Evolutionary conservation across 345 rosid species (phyloP).

Genomic region (Eucalyptus virginea): DNA sequence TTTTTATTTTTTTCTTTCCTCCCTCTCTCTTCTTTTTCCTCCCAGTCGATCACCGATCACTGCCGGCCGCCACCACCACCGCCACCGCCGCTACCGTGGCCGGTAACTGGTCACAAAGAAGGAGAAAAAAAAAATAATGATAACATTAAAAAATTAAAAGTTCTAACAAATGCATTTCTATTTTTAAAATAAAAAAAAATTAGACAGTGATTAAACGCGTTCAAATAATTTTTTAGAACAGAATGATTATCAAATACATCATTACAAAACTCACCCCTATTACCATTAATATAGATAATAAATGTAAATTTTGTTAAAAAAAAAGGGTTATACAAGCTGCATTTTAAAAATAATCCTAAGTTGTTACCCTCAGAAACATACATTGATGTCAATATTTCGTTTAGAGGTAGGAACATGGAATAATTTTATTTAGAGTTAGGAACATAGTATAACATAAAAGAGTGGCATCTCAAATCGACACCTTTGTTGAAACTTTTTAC

Average conservation of each 20-base stretch:
- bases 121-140: no score
- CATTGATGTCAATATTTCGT: not conserved
- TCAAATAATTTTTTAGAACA: no score
- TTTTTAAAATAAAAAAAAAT: rapidly evolving
- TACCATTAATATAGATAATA: not conserved
- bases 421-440: not conserved
- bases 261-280: not conserved
- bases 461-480: not conserved
- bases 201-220: rapidly evolving
- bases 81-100: rapidly evolving
- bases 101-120: rapidly evolving
- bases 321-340: not conserved
- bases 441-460: not conserved
- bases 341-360: not conserved
- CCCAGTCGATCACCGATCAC: rapidly evolving
- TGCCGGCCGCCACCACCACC: rapidly evolving
- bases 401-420: not conserved
- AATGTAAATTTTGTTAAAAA: not conserved
- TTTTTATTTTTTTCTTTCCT: no score
- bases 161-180: rapidly evolving
- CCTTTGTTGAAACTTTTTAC: not conserved
- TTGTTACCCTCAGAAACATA: not conserved
- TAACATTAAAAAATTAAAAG: no score
- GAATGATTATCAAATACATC: no score
- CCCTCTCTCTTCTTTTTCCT: no score